Base-by-base conservation (phyloP, 441 rosid genomes). In the Jatropha multifida region DNA sequence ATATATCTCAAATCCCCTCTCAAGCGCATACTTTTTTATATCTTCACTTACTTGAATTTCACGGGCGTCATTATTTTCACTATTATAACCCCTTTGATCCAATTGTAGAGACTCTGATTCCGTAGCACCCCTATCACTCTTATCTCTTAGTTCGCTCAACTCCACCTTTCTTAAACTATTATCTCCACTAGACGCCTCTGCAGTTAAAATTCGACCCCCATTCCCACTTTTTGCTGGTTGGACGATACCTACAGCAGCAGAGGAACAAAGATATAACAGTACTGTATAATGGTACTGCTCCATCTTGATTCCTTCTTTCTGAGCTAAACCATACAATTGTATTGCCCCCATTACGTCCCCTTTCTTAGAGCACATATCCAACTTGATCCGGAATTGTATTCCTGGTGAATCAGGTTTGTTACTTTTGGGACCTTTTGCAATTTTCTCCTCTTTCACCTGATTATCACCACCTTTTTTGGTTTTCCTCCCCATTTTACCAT, bases 191-290 rank as follows among this genome's bases (percentile, higher is more conserved):
- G 76, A 71, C 54, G 75, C 38, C 14, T 77, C 81, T 52, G 76
- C 60, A 73, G 71, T 82, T 58, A 72, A 73, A 64, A 78, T 49
- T 69, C 89, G 85, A 73, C 18, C 48, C 18, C 79, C 65, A 14
- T 76, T 82, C 70, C 93, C 90, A 65, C 95, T 89, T 81, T 90
- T 90, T 54, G 92, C 93, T 63, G 88, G 92, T 73, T 79, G 85
- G 78, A 89, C 85, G 79, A 85, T 76, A 54, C 93, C 95, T 13
- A 81, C 79, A 68, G 95, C 93, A 27, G 92, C 92, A 82, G 93
- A 90, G 66, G 95, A 85, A 76, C 92, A 89, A 40, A 89, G 88
- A 84, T 90, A 88, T 79, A 89, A 65, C 69, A 89, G 69, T 27
- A 89, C 89, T 54, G 85, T 73, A 73, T 88, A 89, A 79, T 88